These are phyloP conservation scores for Penstemon newberryi DNA, from an alignment of 257 asterid genomes.

Conservation along the genomic window DNA sequence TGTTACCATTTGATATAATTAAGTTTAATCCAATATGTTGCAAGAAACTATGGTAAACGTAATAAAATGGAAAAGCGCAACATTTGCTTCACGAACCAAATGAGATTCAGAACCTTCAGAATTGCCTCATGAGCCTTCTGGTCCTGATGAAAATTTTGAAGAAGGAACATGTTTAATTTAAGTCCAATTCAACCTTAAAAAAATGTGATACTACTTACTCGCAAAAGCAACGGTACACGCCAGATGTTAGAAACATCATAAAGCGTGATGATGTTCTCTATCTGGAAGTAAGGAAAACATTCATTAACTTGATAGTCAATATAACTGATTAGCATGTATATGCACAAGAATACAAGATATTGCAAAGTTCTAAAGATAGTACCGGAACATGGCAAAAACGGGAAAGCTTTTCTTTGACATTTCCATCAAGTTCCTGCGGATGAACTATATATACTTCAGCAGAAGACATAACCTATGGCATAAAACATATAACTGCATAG, in stretches of 20 bases:
- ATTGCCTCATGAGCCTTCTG: conserved; percentile 96
- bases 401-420: conserved; percentile 73
- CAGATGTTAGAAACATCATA: conserved; percentile 89
- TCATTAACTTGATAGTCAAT: conserved; percentile 17
- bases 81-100: conserved; percentile 51
- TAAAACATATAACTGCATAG: neutral
- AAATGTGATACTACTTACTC: conserved; percentile 42
- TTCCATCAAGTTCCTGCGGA: conserved; percentile 71
- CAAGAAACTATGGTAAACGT: conserved; percentile 13
- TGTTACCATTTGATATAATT: neutral
- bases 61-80: conserved; percentile 3
- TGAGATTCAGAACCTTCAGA: conserved; percentile 71
- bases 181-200: conserved; percentile 13
- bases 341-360: neutral
- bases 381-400: conserved; percentile 92
- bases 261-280: conserved; percentile 67
- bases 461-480: neutral
- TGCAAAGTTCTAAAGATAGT: conserved; percentile 17
- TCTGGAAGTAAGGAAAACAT: conserved; percentile 40
- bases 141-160: conserved; percentile 44
- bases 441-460: conserved; percentile 22
- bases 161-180: conserved; percentile 8
- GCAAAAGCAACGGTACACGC: conserved; percentile 83
- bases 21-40: conserved; percentile 3
- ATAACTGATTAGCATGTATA: conserved; percentile 24